Percentiles rank a stretch among this genome's conserved stretches.
These are phyloP conservation scores for Fomitopsis schrenkii DNA, from an alignment of 1,284 basidiomycete species.

Conservation along the genomic window DNA sequence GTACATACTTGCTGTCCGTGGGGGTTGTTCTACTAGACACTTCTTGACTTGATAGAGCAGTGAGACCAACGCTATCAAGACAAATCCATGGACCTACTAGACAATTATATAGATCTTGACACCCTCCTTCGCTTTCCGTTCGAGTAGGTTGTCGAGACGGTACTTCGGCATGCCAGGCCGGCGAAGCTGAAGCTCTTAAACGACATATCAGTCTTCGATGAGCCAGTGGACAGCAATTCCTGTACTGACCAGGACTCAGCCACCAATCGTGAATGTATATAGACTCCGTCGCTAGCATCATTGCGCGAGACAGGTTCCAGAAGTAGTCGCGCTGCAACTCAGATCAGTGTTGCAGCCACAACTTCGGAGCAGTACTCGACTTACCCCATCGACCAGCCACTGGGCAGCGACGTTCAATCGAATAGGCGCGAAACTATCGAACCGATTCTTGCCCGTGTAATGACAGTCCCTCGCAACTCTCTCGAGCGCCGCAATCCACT, in stretches of 20 bases:
- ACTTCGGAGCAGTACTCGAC: background rate
- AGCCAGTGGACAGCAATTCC: background rate
- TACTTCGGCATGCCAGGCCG: conserved; percentile 84
- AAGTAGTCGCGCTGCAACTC: conserved; percentile 81
- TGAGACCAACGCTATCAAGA: background rate
- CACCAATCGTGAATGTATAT: conserved; percentile 98
- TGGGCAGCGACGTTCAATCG: conserved; percentile 92
- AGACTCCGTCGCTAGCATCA: conserved; percentile 84
- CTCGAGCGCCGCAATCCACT: conserved; percentile 94
- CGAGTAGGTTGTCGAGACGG: conserved; percentile 83
- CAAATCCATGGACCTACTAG: conserved; percentile 53
- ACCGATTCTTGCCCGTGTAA: conserved; percentile 82
- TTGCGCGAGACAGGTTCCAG: conserved; percentile 95
- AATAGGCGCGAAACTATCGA: conserved; percentile 94
- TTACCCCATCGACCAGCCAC: conserved; percentile 97
- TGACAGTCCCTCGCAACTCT: conserved; percentile 75
- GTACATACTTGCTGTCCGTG: conserved; percentile 78
- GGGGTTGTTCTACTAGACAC: conserved; percentile 97
- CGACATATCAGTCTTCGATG: background rate
- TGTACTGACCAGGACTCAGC: conserved; percentile 71
- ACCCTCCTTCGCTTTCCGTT: conserved; percentile 93
- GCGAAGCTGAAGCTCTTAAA: conserved; percentile 75
- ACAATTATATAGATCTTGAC: conserved; percentile 97
- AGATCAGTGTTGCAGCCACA: background rate
- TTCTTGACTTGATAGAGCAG: conserved; percentile 65